Evolutionary conservation across 768 basidiomycete genomes (phyloP), one percentile per base, ranked within the genome.

Genomic region (Pleurotus tuoliensis): DNA sequence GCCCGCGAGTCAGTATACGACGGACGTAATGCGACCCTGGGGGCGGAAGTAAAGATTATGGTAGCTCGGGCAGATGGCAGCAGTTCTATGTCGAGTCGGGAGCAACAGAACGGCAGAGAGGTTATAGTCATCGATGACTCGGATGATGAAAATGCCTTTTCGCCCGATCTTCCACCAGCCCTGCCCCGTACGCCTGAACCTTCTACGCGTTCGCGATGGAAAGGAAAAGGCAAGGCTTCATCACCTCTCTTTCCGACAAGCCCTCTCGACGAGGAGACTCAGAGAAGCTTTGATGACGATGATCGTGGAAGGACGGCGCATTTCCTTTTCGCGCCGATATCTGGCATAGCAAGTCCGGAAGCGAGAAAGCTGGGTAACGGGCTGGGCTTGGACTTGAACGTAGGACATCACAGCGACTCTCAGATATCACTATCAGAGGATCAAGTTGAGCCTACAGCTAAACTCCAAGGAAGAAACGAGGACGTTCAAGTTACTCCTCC

Each of bases 291-390:
- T 9, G 73, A 71, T 45, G 81, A 81, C 44, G 79, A 81, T 47
- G 82, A 78, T n/a, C 76, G 78, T 16, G 82, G 76, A 13, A 71
- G 76, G 51, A 85, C 81, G 5, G 84, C 86, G 0, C 80, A 86
- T 60, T 57, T 65, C 3, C 63, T 88, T 3, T 89, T 87, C 58
- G 82, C 79, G 0, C 61, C 64, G 1, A 66, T 71, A 9, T 72
- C 75, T 3, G 71, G 73, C 2, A 66, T 75, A n/a, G 8, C 13
- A 7, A 59, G 39, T 3, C 47, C 48, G 4, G 57, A 40, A 18
- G 45, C 30, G 24, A 24, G 30, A 48, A 24, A n/a, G n/a, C 1
- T n/a, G 6, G 47, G 47, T 7, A 18, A 16, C 24, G 30, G 30
- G 24, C 24, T 48, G 16, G 30, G 47, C 7, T 34, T 34, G 30